Evolutionary conservation across 352 stramenopile genomes (phyloP).

Genomic region (Phytophthora nicotianae): DNA sequence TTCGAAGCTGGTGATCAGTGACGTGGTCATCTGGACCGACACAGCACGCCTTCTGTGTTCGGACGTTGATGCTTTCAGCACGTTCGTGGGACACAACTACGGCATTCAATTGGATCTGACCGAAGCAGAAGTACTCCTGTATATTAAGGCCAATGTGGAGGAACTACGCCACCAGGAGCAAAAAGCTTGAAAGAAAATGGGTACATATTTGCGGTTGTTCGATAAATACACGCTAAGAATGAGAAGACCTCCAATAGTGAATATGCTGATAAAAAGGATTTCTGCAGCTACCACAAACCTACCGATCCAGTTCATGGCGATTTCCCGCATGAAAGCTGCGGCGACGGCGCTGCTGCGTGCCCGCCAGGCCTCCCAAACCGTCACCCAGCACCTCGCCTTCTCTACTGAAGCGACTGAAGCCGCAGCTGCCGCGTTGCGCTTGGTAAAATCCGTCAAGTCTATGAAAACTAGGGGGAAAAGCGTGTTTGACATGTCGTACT

Average conservation of each 20-base stretch:
- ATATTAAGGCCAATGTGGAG: constrained; percentile 76
- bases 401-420: constrained; percentile 77
- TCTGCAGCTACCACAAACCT: neutral
- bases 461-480: neutral
- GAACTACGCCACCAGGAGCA: constrained; percentile 48
- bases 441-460: constrained; percentile 38
- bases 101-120: constrained; percentile 69
- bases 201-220: neutral
- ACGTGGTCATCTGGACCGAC: constrained; percentile 74
- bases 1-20: constrained; percentile 53
- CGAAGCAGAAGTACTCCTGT: constrained; percentile 64
- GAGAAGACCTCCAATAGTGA: neutral
- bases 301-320: constrained; percentile 34
- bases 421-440: constrained; percentile 69
- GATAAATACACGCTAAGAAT: neutral
- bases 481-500: constrained; percentile 19
- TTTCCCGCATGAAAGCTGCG: constrained; percentile 47
- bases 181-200: constrained; percentile 7
- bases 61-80: constrained; percentile 70
- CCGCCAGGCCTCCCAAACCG: constrained; percentile 12
- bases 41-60: constrained; percentile 63
- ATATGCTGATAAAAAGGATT: neutral
- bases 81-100: constrained; percentile 63
- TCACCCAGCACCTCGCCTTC: constrained; percentile 37
- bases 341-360: constrained; percentile 42